Evolutionary conservation across 1,284 basidiomycete species (phyloP), one percentile per base, ranked within the genome.

Genomic region (Vanrija sp.): DNA sequence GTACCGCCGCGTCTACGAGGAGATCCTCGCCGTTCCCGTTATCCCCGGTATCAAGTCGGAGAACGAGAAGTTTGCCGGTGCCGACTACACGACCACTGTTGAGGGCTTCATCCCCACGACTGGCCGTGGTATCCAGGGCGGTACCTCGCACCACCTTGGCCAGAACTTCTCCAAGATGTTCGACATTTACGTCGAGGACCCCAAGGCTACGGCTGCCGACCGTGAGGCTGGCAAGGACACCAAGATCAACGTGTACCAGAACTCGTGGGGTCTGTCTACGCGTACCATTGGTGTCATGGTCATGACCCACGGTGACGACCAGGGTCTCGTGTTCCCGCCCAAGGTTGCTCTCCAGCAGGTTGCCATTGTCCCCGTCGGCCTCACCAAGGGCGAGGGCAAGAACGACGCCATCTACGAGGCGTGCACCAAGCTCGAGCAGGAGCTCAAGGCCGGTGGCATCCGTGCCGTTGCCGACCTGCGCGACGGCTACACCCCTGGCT

Each of bases 101-200:
- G 95, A 99, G 77, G 95, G 95, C 46, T 99, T 98, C 80, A 87
- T 99, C 66, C 92, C 96, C 9, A 93, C 94, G 10, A 89, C 95
- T 14, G 96, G 95, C 31, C 88, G 96, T 59, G 96, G 95, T 60
- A 98, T 99, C 69, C 95, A 99, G 79, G 95, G 84, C 41, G 95
- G 85, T n/a, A 98, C 95, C 0, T 97, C 93, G 24, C 95, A 98
- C 75, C 95, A 91, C 75, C 84, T 98, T 31, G 96, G 96, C 37
- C 95, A 98, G 78, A 98, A 98, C 82, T 99, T 99, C 77, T 94
- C 90, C 42, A 86, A 86, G 64, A 98, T 98, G 95, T 98, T 99
- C 79, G 89, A 96, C 77, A 98, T 99, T 72, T 82, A 85, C 53
- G 95, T 98, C 62, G 94, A 98, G 77, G 92, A 97, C 73, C 92